phyloP scores from a whole-genome alignment of 2,329 filamentous ascomycete species.

The Aureobasidium sp. region DNA sequence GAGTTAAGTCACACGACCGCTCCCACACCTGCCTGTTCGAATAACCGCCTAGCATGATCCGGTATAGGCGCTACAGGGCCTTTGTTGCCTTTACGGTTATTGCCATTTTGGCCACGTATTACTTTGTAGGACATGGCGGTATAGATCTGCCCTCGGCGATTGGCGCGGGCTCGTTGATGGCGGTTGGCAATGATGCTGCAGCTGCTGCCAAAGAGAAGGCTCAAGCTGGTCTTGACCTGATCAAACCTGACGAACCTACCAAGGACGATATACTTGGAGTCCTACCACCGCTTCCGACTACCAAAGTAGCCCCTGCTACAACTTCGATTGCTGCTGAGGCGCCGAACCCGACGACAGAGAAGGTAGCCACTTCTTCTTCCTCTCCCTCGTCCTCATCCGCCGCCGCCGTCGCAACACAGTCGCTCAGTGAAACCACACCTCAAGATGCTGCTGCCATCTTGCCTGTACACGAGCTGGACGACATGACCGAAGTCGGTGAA shows the following conservation, averaged over 20 bases:
- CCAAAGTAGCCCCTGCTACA: background rate
- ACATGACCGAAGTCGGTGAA: constrained; percentile 15
- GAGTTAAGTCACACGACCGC: constrained; percentile 4
- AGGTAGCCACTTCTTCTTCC: background rate
- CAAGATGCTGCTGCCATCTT: constrained; percentile 1
- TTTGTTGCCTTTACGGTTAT: constrained; percentile 50
- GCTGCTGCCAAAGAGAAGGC: background rate
- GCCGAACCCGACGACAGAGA: background rate
- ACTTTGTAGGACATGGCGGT: constrained; percentile 32
- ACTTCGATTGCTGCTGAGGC: background rate
- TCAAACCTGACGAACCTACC: background rate
- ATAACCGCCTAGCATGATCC: constrained; percentile 35
- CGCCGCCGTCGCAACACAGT: background rate
- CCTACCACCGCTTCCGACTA: background rate
- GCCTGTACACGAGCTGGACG: constrained; percentile 1
- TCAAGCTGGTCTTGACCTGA: constrained; percentile 3
- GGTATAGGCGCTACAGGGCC: constrained; percentile 54
- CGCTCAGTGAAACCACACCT: background rate
- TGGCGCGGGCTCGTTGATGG: constrained; percentile 14
- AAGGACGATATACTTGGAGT: background rate
- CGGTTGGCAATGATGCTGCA: constrained; percentile 3
- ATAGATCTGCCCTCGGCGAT: constrained; percentile 14
- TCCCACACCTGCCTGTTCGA: background rate
- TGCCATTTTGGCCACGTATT: constrained; percentile 47
- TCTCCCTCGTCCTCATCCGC: background rate